Evolutionary conservation across 352 stramenopile species (phyloP), one percentile per base, ranked within the genome.

Genomic region (Phytophthora kernoviae): DNA sequence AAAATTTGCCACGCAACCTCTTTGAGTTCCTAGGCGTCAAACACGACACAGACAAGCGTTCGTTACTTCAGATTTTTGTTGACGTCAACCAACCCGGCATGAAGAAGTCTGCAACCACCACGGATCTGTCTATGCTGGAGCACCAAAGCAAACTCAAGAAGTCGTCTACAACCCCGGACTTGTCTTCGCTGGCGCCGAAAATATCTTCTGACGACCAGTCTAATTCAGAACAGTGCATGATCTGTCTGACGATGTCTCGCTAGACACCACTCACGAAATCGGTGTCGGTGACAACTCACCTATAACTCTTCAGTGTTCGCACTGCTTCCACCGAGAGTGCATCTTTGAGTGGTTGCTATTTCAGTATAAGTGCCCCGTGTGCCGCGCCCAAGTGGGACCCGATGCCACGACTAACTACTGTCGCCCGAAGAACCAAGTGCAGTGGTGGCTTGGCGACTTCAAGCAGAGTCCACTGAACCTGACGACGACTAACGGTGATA

Each of bases 31-130:
- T 91, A 4, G 70, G 77, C 17, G 81, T 91, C 2, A 58, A 77
- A 26, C 49, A 88, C 54, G 70, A 69, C 18, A 60, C 66, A 14
- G 78, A 88, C 54, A 79, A 70, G 33, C 81, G 81, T 21, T 88
- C 81, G 40, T 54, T 91, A 54, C 58, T 91, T 0, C 79, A 91
- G 69, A 73, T 88, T 27, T 88, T 78, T 48, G 75, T 88, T 39
- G 81, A 91, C 52, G 84, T 80, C 58, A 72, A 63, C 57, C 59
- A 83, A 17, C 26, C 43, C 1, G 40, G 59, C 12, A 63, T 78
- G 20, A 77, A 78, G 43, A 80, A 75, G 15, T 68, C 44, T 5
- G 53, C 48, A 5, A 69, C 65, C 6, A 60, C 32, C 4, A 71
- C 64, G 1, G 63, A 70, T 22, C 42, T 68, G 26, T 55, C 70